phyloP scores from a whole-genome alignment of 164 flowering plant genomes.

The Macadamia tetraphylla region DNA sequence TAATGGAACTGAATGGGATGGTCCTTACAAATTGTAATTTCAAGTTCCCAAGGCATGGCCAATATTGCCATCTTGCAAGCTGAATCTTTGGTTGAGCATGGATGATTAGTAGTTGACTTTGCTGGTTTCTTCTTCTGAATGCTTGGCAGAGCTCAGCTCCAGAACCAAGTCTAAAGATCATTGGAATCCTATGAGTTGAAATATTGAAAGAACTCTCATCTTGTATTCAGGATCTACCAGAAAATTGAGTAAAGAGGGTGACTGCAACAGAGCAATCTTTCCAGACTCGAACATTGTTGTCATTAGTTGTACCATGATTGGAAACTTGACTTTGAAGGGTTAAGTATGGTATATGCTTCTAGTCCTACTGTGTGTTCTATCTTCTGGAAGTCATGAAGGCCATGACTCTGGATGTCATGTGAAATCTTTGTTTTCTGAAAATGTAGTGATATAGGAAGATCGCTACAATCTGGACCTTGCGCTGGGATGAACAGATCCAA shows the following conservation, averaged over 20 bases:
- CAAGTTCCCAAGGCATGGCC: constrained; percentile 60
- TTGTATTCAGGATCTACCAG: constrained; percentile 61
- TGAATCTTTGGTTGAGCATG: no score
- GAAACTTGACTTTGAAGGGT: constrained; percentile 75
- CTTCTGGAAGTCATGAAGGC: background rate
- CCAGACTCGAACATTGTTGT: constrained; percentile 58
- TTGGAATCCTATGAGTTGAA: background rate
- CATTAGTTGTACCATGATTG: constrained; percentile 61
- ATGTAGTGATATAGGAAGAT: constrained; percentile 57
- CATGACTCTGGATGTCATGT: background rate
- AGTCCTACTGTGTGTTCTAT: no score
- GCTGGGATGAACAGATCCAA: constrained; percentile 77
- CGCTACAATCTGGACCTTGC: constrained; percentile 77
- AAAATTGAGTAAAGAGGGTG: constrained; percentile 76
- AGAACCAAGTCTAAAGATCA: background rate
- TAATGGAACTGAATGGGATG: constrained; percentile 87
- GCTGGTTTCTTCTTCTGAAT: background rate
- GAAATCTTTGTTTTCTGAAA: background rate
- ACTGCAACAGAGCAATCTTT: constrained; percentile 81
- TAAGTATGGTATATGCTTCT: constrained; percentile 24
- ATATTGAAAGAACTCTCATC: background rate
- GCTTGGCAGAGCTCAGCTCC: background rate
- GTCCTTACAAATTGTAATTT: constrained; percentile 82
- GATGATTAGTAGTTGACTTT: background rate
- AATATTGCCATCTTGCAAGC: background rate